phyloP scores from a whole-genome alignment of 192 early-diverging fungal species.

The Umbelopsis sp. region DNA sequence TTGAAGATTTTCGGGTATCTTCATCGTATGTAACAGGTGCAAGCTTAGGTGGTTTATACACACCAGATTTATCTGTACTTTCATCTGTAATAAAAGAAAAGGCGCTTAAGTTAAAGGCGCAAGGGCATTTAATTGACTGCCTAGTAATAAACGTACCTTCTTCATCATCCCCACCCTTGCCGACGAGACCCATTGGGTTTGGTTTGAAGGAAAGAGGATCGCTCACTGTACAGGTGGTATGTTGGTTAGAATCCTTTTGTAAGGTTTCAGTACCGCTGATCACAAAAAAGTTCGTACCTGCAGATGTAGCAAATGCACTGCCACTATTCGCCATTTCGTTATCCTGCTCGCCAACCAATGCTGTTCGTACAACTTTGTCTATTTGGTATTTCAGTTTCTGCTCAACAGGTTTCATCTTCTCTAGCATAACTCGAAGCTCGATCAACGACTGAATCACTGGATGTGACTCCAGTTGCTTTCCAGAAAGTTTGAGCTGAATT shows the following conservation, averaged over 20 bases:
- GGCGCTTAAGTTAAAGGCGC: not conserved
- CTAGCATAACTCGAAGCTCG: slow-evolving; percentile 83
- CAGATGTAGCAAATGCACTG: slow-evolving; percentile 17
- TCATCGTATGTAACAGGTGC: slow-evolving; percentile 87
- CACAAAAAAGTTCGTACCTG: slow-evolving; percentile 11
- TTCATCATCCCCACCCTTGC: slow-evolving; percentile 42
- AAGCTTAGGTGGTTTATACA: slow-evolving; percentile 86
- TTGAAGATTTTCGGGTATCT: slow-evolving; percentile 51
- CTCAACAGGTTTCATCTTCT: slow-evolving; percentile 93
- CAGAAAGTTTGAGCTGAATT: slow-evolving; percentile 78
- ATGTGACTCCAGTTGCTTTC: slow-evolving; percentile 63
- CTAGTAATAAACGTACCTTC: slow-evolving; percentile 23
- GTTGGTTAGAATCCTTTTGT: not conserved
- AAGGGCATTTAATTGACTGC: not conserved
- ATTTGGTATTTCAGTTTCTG: slow-evolving; percentile 95
- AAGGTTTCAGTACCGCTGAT: not conserved
- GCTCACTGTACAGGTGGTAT: slow-evolving; percentile 30
- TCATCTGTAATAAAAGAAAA: slow-evolving; percentile 36
- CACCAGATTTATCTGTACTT: slow-evolving; percentile 44
- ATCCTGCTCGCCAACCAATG: slow-evolving; percentile 51
- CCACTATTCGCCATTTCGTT: slow-evolving; percentile 19
- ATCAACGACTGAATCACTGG: slow-evolving; percentile 68
- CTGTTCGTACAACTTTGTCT: slow-evolving; percentile 84
- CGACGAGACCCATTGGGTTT: slow-evolving; percentile 70
- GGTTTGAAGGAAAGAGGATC: slow-evolving; percentile 94